Base-by-base conservation (phyloP, 2,329 filamentous ascomycete genomes). In the Aspergillus chevalieri region DNA sequence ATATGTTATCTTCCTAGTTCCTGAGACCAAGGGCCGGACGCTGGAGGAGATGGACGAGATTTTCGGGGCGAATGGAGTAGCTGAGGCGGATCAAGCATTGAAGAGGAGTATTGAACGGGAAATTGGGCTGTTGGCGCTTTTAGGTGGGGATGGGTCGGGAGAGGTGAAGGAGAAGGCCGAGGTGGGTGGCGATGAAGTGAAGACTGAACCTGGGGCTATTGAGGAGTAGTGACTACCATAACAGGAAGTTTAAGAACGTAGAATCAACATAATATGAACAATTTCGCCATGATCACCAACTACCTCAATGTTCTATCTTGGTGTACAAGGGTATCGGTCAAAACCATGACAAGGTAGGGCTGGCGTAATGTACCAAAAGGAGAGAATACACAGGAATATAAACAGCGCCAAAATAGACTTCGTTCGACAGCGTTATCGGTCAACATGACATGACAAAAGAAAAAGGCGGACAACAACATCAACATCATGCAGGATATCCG, bases 41-140 rank as follows among this genome's bases (percentile, higher is more conserved):
- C 52, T 71, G 17, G 67, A 71, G 45, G 68, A 71, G 47, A 69
- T 71, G 59, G 68, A 71, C 38, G 61, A 67, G 34, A 47, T 71
- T 42, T 71, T 71, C 46, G 63, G 61, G 15, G 70, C 54, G 53
- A 69, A 50, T 14, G 62, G 62, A 3, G 46, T 65, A 43, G 64
- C 63, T 0, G 58, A 54, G 12, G 61, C 62, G 1, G 64, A 66
- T 36, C 56, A 52, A 9, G 54, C 53, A 4, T 56, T 57, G n/a
- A 64, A 62, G 47, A 46, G 50, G 1, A 57, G 56, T 9, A 66
- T 66, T 21, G 64, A 66, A 43, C 49, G 59, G 7, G 63, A 66
- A 14, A 63, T 65, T 3, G 63, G 64, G 3, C 55, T 65, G 10
- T 50, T 64, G 17, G 60, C 59, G 2, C 50, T 66, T 6, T 51